phyloP scores from a whole-genome alignment of 2,329 filamentous ascomycete genomes.

The Colletotrichum incanum region DNA sequence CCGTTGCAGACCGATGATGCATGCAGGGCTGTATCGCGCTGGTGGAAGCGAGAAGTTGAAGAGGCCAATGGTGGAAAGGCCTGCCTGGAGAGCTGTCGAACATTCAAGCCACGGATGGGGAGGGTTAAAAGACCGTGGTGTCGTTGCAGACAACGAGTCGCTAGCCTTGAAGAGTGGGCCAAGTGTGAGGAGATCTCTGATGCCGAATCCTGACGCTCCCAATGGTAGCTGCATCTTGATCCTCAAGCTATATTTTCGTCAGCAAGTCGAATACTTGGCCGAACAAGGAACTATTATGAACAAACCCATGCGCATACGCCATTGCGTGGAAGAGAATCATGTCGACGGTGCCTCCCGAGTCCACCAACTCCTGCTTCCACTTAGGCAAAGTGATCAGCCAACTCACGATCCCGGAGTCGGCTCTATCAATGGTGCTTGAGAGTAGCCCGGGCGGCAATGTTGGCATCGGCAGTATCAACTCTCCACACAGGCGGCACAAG shows the following conservation, averaged over 20 bases:
- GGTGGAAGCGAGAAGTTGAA: slow-evolving; percentile 51
- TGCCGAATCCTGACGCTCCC: slow-evolving; percentile 43
- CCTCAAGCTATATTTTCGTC: slow-evolving; percentile 21
- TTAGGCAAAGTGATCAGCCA: slow-evolving; percentile 57
- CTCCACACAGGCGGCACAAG: slow-evolving; percentile 53
- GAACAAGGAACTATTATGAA: background rate
- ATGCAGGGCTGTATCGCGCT: slow-evolving; percentile 48
- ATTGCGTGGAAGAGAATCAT: slow-evolving; percentile 57
- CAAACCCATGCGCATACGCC: slow-evolving; percentile 53
- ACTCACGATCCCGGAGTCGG: slow-evolving; percentile 56
- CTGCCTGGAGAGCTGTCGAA: slow-evolving; percentile 49
- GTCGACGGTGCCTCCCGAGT: slow-evolving; percentile 55
- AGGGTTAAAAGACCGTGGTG: background rate
- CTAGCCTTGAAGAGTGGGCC: slow-evolving; percentile 37
- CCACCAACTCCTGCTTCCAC: slow-evolving; percentile 57
- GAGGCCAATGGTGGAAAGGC: slow-evolving; percentile 51
- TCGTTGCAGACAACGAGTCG: background rate
- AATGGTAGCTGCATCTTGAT: slow-evolving; percentile 46
- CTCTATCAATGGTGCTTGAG: slow-evolving; percentile 49
- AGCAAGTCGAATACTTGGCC: background rate
- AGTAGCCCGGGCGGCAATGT: slow-evolving; percentile 46
- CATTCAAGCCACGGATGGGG: slow-evolving; percentile 29
- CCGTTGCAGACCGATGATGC: slow-evolving; percentile 46
- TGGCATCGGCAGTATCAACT: slow-evolving; percentile 50
- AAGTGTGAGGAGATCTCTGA: slow-evolving; percentile 29